A percentile compares a stretch with the other conserved stretches of the same genome.
Evolutionary conservation across 2,329 filamentous ascomycete species (phyloP).

Genomic region (Fusarium nelsonii): DNA sequence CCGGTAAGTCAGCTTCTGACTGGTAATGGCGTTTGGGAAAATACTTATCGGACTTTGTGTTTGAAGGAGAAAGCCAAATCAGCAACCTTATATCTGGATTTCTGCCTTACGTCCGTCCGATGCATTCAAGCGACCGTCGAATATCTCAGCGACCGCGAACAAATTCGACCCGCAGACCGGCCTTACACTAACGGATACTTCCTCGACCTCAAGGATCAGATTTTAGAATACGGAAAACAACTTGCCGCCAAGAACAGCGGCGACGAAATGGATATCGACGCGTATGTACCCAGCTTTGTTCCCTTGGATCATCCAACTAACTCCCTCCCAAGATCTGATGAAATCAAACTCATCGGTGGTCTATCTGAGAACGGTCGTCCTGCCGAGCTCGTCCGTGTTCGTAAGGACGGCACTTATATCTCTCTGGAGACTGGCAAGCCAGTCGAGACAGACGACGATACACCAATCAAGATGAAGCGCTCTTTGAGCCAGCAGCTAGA

Average conservation of each 20-base stretch:
- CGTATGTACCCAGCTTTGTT: conserved; percentile 61
- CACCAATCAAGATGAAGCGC: conserved; percentile 70
- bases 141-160: conserved; percentile 86
- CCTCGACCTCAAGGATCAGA: conserved; percentile 94
- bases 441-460: conserved; percentile 68
- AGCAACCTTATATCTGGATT: conserved; percentile 80
- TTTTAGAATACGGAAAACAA: conserved; percentile 87
- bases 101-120: conserved; percentile 90
- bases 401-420: conserved; percentile 82
- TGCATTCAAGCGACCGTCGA: conserved; percentile 92
- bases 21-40: conserved; percentile 69
- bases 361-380: conserved; percentile 84
- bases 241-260: conserved; percentile 78
- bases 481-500: conserved; percentile 76
- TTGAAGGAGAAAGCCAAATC: conserved; percentile 82
- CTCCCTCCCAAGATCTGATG: conserved; percentile 62
- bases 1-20: conserved; percentile 82
- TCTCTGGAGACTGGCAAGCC: conserved; percentile 79
- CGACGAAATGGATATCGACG: conserved; percentile 69
- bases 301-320: conserved; percentile 50
- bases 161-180: conserved; percentile 84
- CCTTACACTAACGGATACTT: conserved; percentile 98
- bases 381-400: conserved; percentile 85
- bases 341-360: conserved; percentile 84
- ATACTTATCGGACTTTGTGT: conserved; percentile 77